These are phyloP conservation scores for Leucaena leucocephala DNA, from an alignment of 306 rosid species.

Conservation along the genomic window DNA sequence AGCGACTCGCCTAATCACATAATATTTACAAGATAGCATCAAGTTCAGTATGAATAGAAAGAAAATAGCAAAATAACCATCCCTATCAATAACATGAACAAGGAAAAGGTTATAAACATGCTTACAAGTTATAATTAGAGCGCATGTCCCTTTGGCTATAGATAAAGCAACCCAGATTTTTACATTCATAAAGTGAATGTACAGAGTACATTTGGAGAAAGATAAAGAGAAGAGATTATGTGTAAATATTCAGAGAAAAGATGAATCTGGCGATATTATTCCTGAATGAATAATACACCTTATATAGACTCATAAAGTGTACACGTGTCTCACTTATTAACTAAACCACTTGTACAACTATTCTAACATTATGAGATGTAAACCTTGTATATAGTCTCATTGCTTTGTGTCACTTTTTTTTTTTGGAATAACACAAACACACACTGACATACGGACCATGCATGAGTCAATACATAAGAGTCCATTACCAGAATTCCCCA, in stretches of 20 bases:
- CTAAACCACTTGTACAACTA: no score
- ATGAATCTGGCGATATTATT: no score
- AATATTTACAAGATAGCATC: conserved; percentile 7
- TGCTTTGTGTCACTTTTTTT: not conserved
- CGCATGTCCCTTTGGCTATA: not conserved
- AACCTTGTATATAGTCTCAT: not conserved
- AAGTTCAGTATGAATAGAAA: conserved; percentile 22
- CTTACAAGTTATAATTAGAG: not conserved
- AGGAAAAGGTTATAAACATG: conserved; percentile 6
- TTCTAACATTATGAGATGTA: not conserved
- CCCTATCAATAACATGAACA: conserved; percentile 15
- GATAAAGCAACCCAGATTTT: not conserved
- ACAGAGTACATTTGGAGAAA: not conserved
- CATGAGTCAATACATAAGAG: not conserved
- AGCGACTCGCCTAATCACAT: conserved; percentile 62
- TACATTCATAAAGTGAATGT: not conserved
- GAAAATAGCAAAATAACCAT: conserved; percentile 1
- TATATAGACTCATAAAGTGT: no score
- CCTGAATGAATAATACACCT: no score
- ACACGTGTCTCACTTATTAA: no score
- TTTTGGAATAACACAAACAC: not conserved
- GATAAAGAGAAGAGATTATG: not conserved
- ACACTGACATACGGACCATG: not conserved
- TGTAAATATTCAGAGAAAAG: no score
- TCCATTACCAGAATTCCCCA: not conserved